These are phyloP conservation scores for Dillenia turbinata DNA, from an alignment of 164 flowering plant genomes.

Conservation along the genomic window DNA sequence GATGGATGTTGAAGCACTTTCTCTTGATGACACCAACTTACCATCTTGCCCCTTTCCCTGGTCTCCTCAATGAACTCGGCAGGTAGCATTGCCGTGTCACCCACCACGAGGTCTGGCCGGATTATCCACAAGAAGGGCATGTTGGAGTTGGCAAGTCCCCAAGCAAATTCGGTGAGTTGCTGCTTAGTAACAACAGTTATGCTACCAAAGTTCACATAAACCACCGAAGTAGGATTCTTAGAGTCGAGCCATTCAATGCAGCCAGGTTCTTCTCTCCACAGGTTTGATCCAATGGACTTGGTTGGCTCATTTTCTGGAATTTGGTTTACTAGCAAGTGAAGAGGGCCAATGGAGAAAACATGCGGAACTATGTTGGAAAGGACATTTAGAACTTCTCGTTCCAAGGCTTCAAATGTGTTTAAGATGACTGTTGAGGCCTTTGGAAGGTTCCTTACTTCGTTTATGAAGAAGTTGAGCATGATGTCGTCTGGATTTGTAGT, in stretches of 20 bases:
- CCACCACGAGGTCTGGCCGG: slow-evolving; percentile 44
- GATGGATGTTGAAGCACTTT: slow-evolving; percentile 27
- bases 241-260: slow-evolving; percentile 52
- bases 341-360: slow-evolving; percentile 39
- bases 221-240: slow-evolving; percentile 28
- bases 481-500: slow-evolving; percentile 32
- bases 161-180: slow-evolving; percentile 41
- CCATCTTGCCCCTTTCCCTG: slow-evolving; percentile 1
- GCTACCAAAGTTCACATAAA: slow-evolving; percentile 56
- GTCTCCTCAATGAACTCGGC: slow-evolving; percentile 9
- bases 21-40: slow-evolving; percentile 35
- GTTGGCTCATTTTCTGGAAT: neutral
- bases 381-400: slow-evolving; percentile 19
- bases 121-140: slow-evolving; percentile 44
- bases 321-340: slow-evolving; percentile 16
- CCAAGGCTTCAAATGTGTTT: slow-evolving; percentile 37
- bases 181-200: slow-evolving; percentile 30
- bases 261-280: slow-evolving; percentile 40
- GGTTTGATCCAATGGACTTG: slow-evolving; percentile 23
- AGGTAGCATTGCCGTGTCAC: slow-evolving; percentile 18
- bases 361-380: slow-evolving; percentile 17
- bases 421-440: slow-evolving; percentile 28
- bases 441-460: neutral
- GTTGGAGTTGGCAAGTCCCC: slow-evolving; percentile 52
- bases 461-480: slow-evolving; percentile 24